phyloP scores from a whole-genome alignment of 2,329 filamentous ascomycete species.

The Beauveria sp. region DNA sequence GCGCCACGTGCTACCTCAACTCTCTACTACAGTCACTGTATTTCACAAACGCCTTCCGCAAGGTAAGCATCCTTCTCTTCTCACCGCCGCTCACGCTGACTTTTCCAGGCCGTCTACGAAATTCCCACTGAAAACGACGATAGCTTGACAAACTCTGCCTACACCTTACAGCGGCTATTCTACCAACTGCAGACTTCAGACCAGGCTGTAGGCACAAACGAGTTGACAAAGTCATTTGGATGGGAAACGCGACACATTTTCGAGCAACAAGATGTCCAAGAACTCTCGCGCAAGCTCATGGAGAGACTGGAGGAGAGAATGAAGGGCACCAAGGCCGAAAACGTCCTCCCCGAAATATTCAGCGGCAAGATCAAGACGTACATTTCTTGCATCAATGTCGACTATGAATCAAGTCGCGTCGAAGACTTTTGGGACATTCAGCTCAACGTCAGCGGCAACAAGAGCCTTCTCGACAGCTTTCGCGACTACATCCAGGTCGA shows the following conservation, averaged over 20 bases:
- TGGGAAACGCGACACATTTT: constrained; percentile 98
- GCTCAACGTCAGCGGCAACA: constrained; percentile 90
- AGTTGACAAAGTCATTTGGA: constrained; percentile 92
- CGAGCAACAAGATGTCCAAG: constrained; percentile 97
- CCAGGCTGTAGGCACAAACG: constrained; percentile 77
- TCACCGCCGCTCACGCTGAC: constrained; percentile 12
- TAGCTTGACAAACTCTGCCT: constrained; percentile 78
- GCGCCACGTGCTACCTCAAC: constrained; percentile 84
- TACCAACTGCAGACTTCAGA: constrained; percentile 88
- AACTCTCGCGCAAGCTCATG: constrained; percentile 93
- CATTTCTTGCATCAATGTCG: constrained; percentile 96
- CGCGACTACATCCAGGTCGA: constrained; percentile 94
- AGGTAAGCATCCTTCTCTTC: constrained; percentile 42
- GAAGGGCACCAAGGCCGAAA: constrained; percentile 92
- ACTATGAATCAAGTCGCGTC: constrained; percentile 89
- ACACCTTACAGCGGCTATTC: constrained; percentile 87
- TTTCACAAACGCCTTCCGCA: constrained; percentile 88
- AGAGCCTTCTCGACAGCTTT: constrained; percentile 88
- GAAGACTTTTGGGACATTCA: constrained; percentile 99
- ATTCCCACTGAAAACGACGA: constrained; percentile 87
- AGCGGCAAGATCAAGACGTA: constrained; percentile 98
- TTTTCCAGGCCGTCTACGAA: constrained; percentile 75
- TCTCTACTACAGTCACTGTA: constrained; percentile 78
- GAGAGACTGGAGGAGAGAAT: constrained; percentile 95
- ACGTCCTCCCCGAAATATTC: constrained; percentile 82